phyloP scores from a whole-genome alignment of 768 basidiomycete species.

The Dioszegia crocea region DNA sequence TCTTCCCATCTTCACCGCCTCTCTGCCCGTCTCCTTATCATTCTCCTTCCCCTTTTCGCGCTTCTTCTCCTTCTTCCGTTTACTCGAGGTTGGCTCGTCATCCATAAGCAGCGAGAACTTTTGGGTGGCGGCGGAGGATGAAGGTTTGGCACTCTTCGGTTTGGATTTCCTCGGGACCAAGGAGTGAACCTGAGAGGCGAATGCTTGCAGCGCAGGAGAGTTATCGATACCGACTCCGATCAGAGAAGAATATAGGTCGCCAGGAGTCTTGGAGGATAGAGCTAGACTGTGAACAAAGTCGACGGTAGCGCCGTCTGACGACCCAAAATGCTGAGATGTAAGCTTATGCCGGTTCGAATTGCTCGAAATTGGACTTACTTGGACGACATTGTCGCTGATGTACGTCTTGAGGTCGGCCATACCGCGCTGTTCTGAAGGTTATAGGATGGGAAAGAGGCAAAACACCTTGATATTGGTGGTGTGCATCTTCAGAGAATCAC shows the following conservation, averaged over 20 bases:
- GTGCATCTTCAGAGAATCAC: too few relatives aligned
- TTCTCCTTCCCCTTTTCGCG: conserved; percentile 57
- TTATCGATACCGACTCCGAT: conserved; percentile 74
- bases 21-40: conserved; percentile 43
- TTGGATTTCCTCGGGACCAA: conserved; percentile 75
- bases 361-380: conserved; percentile 20
- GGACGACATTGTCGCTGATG: conserved; percentile 50
- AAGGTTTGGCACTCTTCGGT: conserved; percentile 55
- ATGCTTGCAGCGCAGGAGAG: conserved; percentile 71
- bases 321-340: conserved; percentile 65
- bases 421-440: neutral
- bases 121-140: conserved; percentile 53
- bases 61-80: conserved; percentile 52
- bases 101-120: conserved; percentile 81
- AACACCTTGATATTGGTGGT: too few relatives aligned
- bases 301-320: conserved; percentile 76
- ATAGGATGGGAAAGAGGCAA: too few relatives aligned
- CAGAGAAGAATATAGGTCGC: conserved; percentile 71
- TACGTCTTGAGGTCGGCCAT: conserved; percentile 44
- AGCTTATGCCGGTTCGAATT: neutral
- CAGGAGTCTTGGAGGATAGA: conserved; percentile 75
- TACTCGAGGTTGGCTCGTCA: conserved; percentile 58
- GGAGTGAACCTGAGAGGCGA: conserved; percentile 70
- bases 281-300: conserved; percentile 78
- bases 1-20: conserved; percentile 25